phyloP scores from a whole-genome alignment of 768 basidiomycete species.

The Strobilomyces dryophilus region DNA sequence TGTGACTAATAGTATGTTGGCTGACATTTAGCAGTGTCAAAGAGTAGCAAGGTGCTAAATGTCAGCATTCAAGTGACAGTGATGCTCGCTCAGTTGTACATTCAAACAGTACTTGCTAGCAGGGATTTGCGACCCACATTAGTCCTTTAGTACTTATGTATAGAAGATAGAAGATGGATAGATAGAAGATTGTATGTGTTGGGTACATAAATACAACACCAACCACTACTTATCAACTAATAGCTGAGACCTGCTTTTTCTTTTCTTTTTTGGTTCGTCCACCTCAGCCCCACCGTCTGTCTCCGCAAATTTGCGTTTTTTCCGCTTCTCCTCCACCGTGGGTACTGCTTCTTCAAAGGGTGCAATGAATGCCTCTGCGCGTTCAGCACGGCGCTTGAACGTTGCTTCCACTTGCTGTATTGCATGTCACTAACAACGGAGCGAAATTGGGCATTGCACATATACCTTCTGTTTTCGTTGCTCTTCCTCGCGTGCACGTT shows the following conservation, averaged over 20 bases:
- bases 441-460: not conserved
- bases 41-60: too few relatives aligned
- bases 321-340: conserved; percentile 75
- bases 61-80: too few relatives aligned
- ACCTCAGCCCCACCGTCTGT: conserved; percentile 31
- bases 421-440: not conserved
- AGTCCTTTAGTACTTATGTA: too few relatives aligned
- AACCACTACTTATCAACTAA: too few relatives aligned
- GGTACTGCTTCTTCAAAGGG: conserved; percentile 75
- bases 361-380: conserved; percentile 85
- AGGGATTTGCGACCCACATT: too few relatives aligned
- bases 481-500: conserved; percentile 68
- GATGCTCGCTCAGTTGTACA: too few relatives aligned
- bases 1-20: too few relatives aligned
- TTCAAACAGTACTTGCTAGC: too few relatives aligned
- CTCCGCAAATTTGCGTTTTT: conserved; percentile 46
- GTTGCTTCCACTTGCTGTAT: conserved; percentile 74
- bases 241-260: conserved; percentile 11
- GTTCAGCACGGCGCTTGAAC: conserved; percentile 67
- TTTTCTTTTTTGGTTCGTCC: conserved; percentile 41
- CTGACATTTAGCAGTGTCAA: too few relatives aligned
- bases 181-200: too few relatives aligned
- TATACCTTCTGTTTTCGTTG: conserved; percentile 65
- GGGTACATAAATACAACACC: too few relatives aligned
- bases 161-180: too few relatives aligned